These are phyloP conservation scores for Detonula confervacea DNA, from an alignment of 352 stramenopile genomes.

Conservation along the genomic window DNA sequence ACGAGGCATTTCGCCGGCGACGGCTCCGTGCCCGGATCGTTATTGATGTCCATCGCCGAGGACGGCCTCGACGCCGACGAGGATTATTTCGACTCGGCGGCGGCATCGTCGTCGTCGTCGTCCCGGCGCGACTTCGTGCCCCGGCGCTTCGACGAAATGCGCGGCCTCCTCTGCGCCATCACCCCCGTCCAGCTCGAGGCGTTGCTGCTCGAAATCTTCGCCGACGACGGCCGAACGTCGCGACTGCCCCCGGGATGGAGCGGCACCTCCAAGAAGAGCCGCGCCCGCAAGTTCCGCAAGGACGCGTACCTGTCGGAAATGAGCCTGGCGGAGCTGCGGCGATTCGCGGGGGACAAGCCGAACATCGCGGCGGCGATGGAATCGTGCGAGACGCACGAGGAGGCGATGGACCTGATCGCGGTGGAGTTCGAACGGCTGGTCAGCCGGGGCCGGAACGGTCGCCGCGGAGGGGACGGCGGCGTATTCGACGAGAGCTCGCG, in stretches of 20 bases:
- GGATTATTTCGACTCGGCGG: too few relatives aligned
- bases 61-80: too few relatives aligned
- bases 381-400: slow-evolving; percentile 21
- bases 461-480: not conserved
- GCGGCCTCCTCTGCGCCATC: slow-evolving; percentile 33
- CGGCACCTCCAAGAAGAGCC: slow-evolving; percentile 17
- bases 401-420: slow-evolving; percentile 45
- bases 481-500: too few relatives aligned
- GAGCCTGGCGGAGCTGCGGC: slow-evolving; percentile 25
- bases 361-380: slow-evolving; percentile 30
- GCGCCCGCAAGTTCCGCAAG: slow-evolving; percentile 30
- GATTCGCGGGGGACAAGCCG: slow-evolving; percentile 27
- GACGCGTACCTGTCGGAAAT: slow-evolving; percentile 43
- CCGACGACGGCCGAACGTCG: not conserved
- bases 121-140: slow-evolving; percentile 45
- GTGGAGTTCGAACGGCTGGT: slow-evolving; percentile 52
- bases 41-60: too few relatives aligned
- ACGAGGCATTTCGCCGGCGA: too few relatives aligned
- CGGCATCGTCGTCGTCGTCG: too few relatives aligned
- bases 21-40: too few relatives aligned
- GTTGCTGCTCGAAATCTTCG: slow-evolving; percentile 44
- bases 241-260: slow-evolving; percentile 25
- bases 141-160: slow-evolving; percentile 44
- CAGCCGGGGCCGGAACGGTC: slow-evolving; percentile 12
- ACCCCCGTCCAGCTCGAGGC: slow-evolving; percentile 48